Evolutionary conservation across 495 filamentous ascomycete species (phyloP), one percentile per base, ranked within the genome.

Genomic region (Annulohypoxylon moriforme): DNA sequence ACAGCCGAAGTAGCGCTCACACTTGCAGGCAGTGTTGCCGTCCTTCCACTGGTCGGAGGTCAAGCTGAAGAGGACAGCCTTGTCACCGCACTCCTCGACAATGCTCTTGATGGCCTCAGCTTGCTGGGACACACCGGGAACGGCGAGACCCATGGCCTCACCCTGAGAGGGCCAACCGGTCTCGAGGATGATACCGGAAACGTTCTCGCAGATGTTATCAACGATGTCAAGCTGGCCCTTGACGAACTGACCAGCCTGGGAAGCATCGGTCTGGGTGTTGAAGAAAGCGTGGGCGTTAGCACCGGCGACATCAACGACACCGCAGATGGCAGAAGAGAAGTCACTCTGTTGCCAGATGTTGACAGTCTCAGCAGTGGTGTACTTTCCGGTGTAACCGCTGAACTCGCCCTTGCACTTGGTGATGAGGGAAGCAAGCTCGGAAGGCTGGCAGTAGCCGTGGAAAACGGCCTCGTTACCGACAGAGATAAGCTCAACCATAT

Each of bases 201-300:
- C 89, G 77, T 85, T 85, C 27, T 78, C 61, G 85, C 95, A 98
- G 64, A 90, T 78, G 0, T 73, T 75, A 73, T 89, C 85, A 52
- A 96, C 87, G 70, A 90, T 77, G 11, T 84, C 79, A 60, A 95
- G 85, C 85, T 96, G 89, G 66, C 78, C 61, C 44, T 80, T 76
- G 65, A 92, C 90, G 80, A 97, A 97, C 38, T 78, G 73, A 78
- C 95, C 95, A 50, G 94, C 95, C 49, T 86, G 59, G 2, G 73
- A 71, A 53, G 94, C 86, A 60, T 76, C 69, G 46, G 89, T 86
- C 46, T 82, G 77, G 53, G 88, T 68, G 87, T 96, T 94, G 91
- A 97, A 98, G 90, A 91, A 98, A 78, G 94, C 89, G 81, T 98
- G 95, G 77, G 95, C 88, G 86, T 97, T 97, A 79, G 85, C 85